These are phyloP conservation scores for Penicillium paxilli DNA, from an alignment of 495 filamentous ascomycete species.

Conservation along the genomic window DNA sequence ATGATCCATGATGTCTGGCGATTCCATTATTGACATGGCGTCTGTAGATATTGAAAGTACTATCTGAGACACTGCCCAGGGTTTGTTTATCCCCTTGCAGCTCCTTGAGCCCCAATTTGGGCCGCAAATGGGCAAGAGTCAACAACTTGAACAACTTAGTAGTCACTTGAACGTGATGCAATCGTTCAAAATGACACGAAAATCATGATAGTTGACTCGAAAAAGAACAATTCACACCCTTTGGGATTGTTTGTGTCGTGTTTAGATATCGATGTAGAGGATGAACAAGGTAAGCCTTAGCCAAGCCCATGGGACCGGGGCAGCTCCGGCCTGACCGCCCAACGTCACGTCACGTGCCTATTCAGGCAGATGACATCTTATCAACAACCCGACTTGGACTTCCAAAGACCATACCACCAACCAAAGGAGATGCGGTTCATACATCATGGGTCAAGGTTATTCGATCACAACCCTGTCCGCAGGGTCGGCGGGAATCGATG, in stretches of 20 bases:
- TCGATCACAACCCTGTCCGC: conserved; percentile 87
- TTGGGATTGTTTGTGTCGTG: no score
- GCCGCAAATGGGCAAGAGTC: no score
- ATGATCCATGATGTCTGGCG: conserved; percentile 14
- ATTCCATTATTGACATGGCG: conserved; percentile 7
- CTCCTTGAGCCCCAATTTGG: no score
- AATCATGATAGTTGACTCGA: no score
- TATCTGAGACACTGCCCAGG: no score
- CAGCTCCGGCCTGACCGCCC: neutral
- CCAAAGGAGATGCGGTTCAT: conserved; percentile 36
- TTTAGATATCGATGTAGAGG: neutral
- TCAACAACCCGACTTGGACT: neutral
- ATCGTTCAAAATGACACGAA: no score
- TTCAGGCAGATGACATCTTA: neutral
- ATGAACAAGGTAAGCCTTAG: neutral
- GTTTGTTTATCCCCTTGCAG: no score
- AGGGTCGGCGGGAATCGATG: conserved; percentile 88
- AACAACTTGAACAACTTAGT: no score
- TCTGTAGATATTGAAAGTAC: neutral
- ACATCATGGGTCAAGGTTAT: conserved; percentile 93
- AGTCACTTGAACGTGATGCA: no score
- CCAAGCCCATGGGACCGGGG: neutral
- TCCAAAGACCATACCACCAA: neutral
- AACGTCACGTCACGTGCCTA: neutral
- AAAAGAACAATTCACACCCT: no score